Evolutionary conservation across 768 basidiomycete genomes (phyloP).

Genomic region (Tulasnella sp.): DNA sequence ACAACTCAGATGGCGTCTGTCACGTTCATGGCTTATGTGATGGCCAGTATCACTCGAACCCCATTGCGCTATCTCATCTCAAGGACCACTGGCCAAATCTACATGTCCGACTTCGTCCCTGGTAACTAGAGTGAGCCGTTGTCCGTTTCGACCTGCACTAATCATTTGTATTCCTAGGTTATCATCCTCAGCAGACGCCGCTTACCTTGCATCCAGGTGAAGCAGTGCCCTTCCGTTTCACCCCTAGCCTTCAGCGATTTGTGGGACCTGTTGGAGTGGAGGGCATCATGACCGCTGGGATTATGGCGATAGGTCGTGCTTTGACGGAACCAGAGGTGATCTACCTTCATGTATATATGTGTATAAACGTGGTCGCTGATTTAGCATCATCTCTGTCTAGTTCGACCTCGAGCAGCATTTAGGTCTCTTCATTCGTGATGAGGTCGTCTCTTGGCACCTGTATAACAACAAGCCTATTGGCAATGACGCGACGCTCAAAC

Average conservation of each 20-base stretch:
- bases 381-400: slow-evolving; percentile 32
- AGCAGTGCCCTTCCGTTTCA: slow-evolving; percentile 91
- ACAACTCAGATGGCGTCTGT: slow-evolving; percentile 77
- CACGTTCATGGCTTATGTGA: slow-evolving; percentile 85
- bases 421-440: slow-evolving; percentile 85
- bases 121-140: slow-evolving; percentile 37
- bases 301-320: slow-evolving; percentile 84
- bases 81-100: slow-evolving; percentile 77
- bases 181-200: slow-evolving; percentile 31
- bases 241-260: slow-evolving; percentile 92
- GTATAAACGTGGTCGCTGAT: slow-evolving; percentile 5
- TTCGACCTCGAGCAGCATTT: slow-evolving; percentile 89
- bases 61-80: slow-evolving; percentile 84
- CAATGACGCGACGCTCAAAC: slow-evolving; percentile 49
- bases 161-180: slow-evolving; percentile 21
- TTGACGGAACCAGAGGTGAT: slow-evolving; percentile 85
- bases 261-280: slow-evolving; percentile 82
- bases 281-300: slow-evolving; percentile 73
- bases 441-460: slow-evolving; percentile 67
- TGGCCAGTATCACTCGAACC: slow-evolving; percentile 71
- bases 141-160: not conserved
- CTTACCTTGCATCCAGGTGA: slow-evolving; percentile 69
- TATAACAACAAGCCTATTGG: slow-evolving; percentile 46
- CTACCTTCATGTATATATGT: not conserved
- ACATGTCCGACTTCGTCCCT: slow-evolving; percentile 88